Conservation (phyloP, 352 stramenopile genomes). For the Globisporangium okanoganense region DNA sequence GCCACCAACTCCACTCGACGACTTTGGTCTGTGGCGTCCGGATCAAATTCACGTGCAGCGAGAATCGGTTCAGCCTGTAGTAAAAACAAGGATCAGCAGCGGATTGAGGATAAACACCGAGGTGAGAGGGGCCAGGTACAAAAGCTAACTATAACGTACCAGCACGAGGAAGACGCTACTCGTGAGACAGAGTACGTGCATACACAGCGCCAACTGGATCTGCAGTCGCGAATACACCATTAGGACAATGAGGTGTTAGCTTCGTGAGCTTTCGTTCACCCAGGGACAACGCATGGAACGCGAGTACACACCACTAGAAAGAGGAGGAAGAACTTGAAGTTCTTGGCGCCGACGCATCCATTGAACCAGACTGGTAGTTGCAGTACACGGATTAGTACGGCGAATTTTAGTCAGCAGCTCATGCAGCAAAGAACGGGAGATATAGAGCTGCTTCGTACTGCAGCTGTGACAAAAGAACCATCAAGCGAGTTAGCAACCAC, state of each 20-base stretch:
- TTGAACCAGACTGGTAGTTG: slow-evolving; percentile 72
- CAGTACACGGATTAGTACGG: neutral
- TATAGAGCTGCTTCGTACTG: slow-evolving; percentile 19
- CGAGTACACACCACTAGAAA: slow-evolving; percentile 39
- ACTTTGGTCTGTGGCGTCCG: slow-evolving; percentile 1
- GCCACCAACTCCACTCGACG: slow-evolving; percentile 21
- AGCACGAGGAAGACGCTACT: slow-evolving; percentile 56
- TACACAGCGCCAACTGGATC: slow-evolving; percentile 39
- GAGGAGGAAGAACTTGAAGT: slow-evolving; percentile 74
- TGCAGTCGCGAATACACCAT: slow-evolving; percentile 7
- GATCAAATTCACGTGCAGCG: neutral
- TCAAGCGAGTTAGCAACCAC: neutral
- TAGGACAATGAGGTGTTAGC: neutral
- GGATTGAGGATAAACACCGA: neutral
- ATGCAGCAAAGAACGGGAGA: neutral
- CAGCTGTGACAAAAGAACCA: slow-evolving; percentile 16
- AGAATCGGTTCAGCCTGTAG: slow-evolving; percentile 38
- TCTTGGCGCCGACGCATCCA: slow-evolving; percentile 74
- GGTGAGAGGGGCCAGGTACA: neutral
- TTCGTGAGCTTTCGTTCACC: neutral
- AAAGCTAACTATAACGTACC: slow-evolving; percentile 17
- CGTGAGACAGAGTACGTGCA: slow-evolving; percentile 46
- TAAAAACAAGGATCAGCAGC: neutral
- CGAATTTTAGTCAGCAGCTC: neutral
- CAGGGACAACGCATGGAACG: neutral